These are phyloP conservation scores for Talaromyces stipitatus DNA, from an alignment of 495 filamentous ascomycete genomes.

Conservation along the genomic window DNA sequence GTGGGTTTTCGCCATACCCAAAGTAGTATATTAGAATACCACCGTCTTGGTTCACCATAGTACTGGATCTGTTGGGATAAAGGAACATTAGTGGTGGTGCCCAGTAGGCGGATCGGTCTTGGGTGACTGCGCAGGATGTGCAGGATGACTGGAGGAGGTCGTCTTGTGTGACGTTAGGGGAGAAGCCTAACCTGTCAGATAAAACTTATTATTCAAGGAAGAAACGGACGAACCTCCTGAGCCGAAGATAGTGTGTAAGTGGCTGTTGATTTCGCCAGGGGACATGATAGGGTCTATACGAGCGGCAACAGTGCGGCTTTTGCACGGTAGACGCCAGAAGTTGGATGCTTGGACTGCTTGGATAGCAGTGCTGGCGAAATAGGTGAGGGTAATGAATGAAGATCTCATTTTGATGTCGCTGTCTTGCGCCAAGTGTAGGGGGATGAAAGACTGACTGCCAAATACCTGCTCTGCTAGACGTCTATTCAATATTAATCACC, in stretches of 20 bases:
- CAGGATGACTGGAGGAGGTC: slow-evolving; percentile 40
- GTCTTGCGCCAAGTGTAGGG: not conserved
- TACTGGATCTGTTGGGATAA: slow-evolving; percentile 45
- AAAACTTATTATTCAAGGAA: not conserved
- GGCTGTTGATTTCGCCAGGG: slow-evolving; percentile 34
- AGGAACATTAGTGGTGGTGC: slow-evolving; percentile 51
- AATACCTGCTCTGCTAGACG: not conserved
- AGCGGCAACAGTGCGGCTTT: slow-evolving; percentile 52
- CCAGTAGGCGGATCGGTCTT: slow-evolving; percentile 61
- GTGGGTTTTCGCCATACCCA: slow-evolving; percentile 53
- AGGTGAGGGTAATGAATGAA: not conserved
- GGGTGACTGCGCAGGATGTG: slow-evolving; percentile 49
- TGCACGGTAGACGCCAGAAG: slow-evolving; percentile 88
- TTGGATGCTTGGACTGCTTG: slow-evolving; percentile 42
- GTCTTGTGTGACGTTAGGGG: slow-evolving; percentile 30
- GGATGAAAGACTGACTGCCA: not conserved
- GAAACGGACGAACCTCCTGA: slow-evolving; percentile 39
- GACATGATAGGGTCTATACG: slow-evolving; percentile 49
- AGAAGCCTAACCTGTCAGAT: slow-evolving; percentile 35
- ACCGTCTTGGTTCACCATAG: slow-evolving; percentile 45
- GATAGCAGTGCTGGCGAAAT: not conserved
- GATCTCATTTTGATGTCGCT: not conserved
- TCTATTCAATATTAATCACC: not conserved
- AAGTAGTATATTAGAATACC: slow-evolving; percentile 71
- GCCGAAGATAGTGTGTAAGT: slow-evolving; percentile 47